phyloP scores from a whole-genome alignment of 164 flowering plant species.

The Macadamia tetraphylla region DNA sequence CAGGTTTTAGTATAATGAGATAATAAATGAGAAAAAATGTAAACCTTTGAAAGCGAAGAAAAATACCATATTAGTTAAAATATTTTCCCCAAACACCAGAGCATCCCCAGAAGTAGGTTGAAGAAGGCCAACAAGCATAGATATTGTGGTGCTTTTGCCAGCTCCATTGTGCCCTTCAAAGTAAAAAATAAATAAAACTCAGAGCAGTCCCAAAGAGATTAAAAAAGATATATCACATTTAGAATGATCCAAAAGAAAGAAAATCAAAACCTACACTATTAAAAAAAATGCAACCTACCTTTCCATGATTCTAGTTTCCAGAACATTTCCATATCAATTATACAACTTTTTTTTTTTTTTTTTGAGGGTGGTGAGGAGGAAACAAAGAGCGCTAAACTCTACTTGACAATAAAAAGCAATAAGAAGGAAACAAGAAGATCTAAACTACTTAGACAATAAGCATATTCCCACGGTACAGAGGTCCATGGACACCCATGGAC shows the following conservation, averaged over 20 bases:
- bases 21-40: conserved; percentile 3
- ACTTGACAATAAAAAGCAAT: too few species aligned
- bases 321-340: too few species aligned
- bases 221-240: not conserved
- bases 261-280: not conserved
- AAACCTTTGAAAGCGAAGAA: too few species aligned
- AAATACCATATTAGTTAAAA: conserved; percentile 73
- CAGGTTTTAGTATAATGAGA: not conserved
- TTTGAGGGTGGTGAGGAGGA: too few species aligned
- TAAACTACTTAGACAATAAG: too few species aligned
- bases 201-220: not conserved
- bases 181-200: conserved; percentile 7
- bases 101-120: conserved; percentile 98
- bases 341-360: too few species aligned
- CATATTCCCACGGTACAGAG: too few species aligned
- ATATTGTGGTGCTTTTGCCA: conserved; percentile 97
- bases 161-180: conserved; percentile 96
- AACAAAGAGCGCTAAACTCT: too few species aligned
- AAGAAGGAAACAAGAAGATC: too few species aligned
- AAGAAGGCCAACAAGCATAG: conserved; percentile 98
- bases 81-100: conserved; percentile 79
- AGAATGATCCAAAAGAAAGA: not conserved
- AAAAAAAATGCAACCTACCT: too few species aligned
- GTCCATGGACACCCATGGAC: too few species aligned
- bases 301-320: too few species aligned